A percentile compares a stretch with the other conserved stretches of the same genome.
Evolutionary conservation across 768 basidiomycete genomes (phyloP).

Genomic region (Boletales sp.): DNA sequence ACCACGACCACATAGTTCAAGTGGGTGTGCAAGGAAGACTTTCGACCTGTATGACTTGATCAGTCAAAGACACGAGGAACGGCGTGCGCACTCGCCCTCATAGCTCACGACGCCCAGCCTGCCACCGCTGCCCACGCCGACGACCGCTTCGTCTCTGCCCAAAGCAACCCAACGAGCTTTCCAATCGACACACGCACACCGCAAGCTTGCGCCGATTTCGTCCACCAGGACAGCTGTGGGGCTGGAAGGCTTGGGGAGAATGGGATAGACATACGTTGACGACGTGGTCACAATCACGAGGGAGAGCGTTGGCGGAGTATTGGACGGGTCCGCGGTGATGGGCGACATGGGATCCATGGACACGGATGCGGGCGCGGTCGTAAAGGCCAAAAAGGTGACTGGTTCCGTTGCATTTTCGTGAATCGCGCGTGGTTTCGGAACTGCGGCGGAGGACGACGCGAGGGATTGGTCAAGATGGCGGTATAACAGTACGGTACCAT

Average conservation of each 20-base stretch:
- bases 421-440: constrained; percentile 84
- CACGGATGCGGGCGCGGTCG: constrained; percentile 31
- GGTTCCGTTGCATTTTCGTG: constrained; percentile 86
- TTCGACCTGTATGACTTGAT: constrained; percentile 31
- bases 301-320: constrained; percentile 40
- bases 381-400: constrained; percentile 82
- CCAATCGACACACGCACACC: constrained; percentile 83
- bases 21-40: constrained; percentile 73
- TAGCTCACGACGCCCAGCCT: constrained; percentile 85
- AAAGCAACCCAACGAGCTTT: constrained; percentile 71
- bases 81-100: constrained; percentile 58
- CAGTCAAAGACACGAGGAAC: neutral
- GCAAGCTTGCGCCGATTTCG: constrained; percentile 79
- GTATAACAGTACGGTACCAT: constrained; percentile 90
- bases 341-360: constrained; percentile 22
- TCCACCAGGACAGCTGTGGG: constrained; percentile 69
- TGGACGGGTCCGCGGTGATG: constrained; percentile 17
- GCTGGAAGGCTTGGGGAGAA: constrained; percentile 67
- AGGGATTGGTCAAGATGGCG: constrained; percentile 90
- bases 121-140: constrained; percentile 78
- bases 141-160: constrained; percentile 89
- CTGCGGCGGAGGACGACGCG: constrained; percentile 61
- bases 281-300: constrained; percentile 90
- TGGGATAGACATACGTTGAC: constrained; percentile 72
- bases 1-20: constrained; percentile 88